Base-by-base conservation (phyloP, 73 alveolate genomes). In the Uronychia setigera region DNA sequence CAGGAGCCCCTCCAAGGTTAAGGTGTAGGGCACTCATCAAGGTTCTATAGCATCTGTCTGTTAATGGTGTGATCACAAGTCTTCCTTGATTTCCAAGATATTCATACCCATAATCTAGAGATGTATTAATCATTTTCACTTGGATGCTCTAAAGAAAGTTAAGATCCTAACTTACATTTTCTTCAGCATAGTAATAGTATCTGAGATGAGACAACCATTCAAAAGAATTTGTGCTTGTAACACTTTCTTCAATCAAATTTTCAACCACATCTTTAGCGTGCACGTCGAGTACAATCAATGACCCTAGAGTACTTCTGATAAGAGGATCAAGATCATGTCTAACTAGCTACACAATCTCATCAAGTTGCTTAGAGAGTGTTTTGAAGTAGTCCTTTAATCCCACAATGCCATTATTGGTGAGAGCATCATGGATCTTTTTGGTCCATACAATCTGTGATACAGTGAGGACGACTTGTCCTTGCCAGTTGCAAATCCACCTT, bases 1-100 rank as follows among this genome's bases (percentile, higher is more conserved):
- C 98, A 31, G 99, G 99, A 57, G 98, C 98, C n/a, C 98, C 99
- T 9, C 99, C 99, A 92, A 92, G 93, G 82, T 96, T 94, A 74
- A 96, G 89, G 86, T 96, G 97, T 29, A 94, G 76, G 31, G 99
- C 99, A 33, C 97, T 96, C 92, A 95, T 90, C 35, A 96, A 83
- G 27, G 99, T 96, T 75, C 95, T 93, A 80, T 93, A 91, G 46
- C 99, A 96, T 93, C 97, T 94, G 85, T 96, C 99, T 79, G 99
- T 96, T 59, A 96, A 86, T 31, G 98, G 98, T n/a, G 99, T 96
- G 78, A 96, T 96, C 1, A 96, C 99, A 76, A 96, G 84, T 74
- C 97, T 96, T 67, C 93, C 92, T 9, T 95, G 83, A 59, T 93
- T 95, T 74, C 99, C 99, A 87, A 96, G 85, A 81, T 96, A 96